Evolutionary conservation across 192 early-diverging fungal genomes (phyloP), one percentile per base, ranked within the genome.

Genomic region (Tieghemiomyces parasiticus): DNA sequence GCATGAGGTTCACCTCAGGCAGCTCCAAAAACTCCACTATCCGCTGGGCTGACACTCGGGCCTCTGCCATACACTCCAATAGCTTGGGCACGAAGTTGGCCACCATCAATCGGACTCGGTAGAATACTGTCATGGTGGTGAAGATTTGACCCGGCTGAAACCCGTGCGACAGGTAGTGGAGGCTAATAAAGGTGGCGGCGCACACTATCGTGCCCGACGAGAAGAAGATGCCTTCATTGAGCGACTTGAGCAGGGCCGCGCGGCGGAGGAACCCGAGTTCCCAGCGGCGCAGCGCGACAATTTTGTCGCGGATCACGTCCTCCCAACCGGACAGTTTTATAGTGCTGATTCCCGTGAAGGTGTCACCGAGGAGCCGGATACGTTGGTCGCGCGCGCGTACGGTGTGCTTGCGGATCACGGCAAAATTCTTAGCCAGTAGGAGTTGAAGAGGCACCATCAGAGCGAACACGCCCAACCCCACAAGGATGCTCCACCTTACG

Each of bases 361-460:
- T 56, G 16, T 56, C 54, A 24, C 54, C 33, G 10, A 56, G 31
- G 19, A 56, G 30, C 4, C 65, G 63, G n/a, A 75, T 69, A 31
- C 73, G 73, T 50, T 63, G 65, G 59, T 75, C 74, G 1, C 70
- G 69, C 59, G 69, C 65, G 16, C 33, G 8, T 20, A 71, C 51
- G 0, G 65, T 67, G 9, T 54, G 50, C 33, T 48, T 58, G 13
- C 73, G 62, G 22, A 75, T 35, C 8, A 34, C 4, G 22, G 63
- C 61, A 34, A 76, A 65, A 16, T 70, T 69, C 19, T 51, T 59
- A 1, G 71, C 61, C 32, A 55, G 55, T 71, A 71, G 71, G 67
- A 76, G 63, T 48, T 76, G 71, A 8, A 70, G 28, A 0, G 74
- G 74, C 4, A 72, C 68, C 59, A 72, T 61, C n/a, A 60, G 61